phyloP scores from a whole-genome alignment of 2,329 filamentous ascomycete genomes.

The Cladosporium oxysporum region DNA sequence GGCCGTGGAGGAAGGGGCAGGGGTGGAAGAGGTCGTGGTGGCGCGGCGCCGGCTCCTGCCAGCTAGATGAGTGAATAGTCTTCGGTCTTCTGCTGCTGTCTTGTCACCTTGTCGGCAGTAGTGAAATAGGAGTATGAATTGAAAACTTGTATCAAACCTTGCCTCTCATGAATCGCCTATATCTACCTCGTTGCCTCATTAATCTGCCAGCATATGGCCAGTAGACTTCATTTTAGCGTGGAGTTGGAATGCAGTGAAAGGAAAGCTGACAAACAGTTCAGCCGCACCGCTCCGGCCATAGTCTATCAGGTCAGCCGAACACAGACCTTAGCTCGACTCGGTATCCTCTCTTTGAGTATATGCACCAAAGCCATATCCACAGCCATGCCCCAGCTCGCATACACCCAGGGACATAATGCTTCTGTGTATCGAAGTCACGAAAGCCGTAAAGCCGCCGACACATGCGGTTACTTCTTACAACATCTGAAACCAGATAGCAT shows the following conservation, averaged over 20 bases:
- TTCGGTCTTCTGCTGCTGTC: background rate
- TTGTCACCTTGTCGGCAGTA: background rate
- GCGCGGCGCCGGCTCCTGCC: constrained; percentile 3
- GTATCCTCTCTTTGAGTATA: background rate
- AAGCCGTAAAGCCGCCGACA: constrained; percentile 13
- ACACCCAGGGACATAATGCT: constrained; percentile 10
- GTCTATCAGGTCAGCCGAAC: background rate
- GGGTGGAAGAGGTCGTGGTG: constrained; percentile 24
- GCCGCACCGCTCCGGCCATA: background rate
- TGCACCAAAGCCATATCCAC: background rate
- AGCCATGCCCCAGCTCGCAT: constrained; percentile 7
- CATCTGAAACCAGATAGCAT: constrained; percentile 29
- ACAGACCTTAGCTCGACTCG: background rate
- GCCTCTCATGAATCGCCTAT: background rate
- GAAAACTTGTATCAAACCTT: background rate
- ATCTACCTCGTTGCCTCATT: background rate
- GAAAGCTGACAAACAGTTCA: background rate
- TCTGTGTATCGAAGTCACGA: constrained; percentile 7
- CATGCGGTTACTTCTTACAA: constrained; percentile 8
- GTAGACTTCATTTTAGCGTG: background rate
- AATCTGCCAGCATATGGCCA: background rate
- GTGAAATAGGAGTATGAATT: background rate
- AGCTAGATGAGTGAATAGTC: background rate
- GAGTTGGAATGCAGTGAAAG: background rate
- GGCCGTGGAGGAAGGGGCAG: constrained; percentile 27